Conservation (phyloP, 768 basidiomycete genomes). For the Hysterangium stoloniferum region DNA sequence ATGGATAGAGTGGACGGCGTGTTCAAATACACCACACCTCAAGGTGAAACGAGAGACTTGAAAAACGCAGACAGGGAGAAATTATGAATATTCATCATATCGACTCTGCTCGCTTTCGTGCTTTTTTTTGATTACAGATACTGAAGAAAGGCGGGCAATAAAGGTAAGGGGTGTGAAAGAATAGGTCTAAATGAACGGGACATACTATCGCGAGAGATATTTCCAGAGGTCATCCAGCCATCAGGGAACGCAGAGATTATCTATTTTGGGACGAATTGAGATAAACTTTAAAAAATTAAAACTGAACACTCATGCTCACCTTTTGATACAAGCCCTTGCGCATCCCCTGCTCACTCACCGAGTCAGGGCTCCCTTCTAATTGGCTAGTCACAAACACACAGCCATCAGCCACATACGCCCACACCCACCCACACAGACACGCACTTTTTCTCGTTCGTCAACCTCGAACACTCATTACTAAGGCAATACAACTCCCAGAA, state of each 20-base stretch:
- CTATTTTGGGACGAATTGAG: slow-evolving; percentile 23
- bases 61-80: no score
- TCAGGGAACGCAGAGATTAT: slow-evolving; percentile 77
- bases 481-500: slow-evolving; percentile 77
- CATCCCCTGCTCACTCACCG: slow-evolving; percentile 74
- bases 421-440: slow-evolving; percentile 4
- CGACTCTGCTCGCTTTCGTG: slow-evolving; percentile 7
- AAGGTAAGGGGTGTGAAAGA: neutral
- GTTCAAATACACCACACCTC: no score
- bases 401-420: neutral
- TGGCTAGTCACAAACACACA: slow-evolving; percentile 20
- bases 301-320: slow-evolving; percentile 28
- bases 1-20: no score
- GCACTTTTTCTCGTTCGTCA: slow-evolving; percentile 29
- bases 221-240: slow-evolving; percentile 81
- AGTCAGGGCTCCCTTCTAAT: slow-evolving; percentile 60
- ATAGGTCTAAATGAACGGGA: neutral
- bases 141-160: neutral
- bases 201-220: slow-evolving; percentile 81
- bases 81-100: no score
- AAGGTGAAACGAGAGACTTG: no score
- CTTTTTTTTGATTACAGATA: slow-evolving; percentile 10
- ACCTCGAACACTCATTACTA: slow-evolving; percentile 74
- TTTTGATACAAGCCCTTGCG: slow-evolving; percentile 78
- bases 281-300: neutral